A percentile compares a stretch with the other conserved stretches of the same genome.
These are phyloP conservation scores for Cladosporium sp. DNA, from an alignment of 2,329 filamentous ascomycete genomes.

Conservation along the genomic window DNA sequence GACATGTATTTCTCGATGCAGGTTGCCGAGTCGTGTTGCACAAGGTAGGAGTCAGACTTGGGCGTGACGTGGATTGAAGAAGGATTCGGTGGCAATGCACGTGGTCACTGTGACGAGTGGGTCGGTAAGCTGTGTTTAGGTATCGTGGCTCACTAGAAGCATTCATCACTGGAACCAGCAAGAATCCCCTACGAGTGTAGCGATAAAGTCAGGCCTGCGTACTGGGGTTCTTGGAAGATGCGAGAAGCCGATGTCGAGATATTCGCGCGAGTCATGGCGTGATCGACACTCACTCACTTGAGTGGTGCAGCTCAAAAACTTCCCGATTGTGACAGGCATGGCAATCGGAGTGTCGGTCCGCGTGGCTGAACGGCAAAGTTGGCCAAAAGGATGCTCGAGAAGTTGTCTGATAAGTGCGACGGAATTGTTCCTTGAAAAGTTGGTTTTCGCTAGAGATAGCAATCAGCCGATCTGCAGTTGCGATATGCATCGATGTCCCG, in stretches of 20 bases:
- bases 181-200: no score
- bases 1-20: not conserved
- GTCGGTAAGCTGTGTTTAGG: no score
- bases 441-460: not conserved
- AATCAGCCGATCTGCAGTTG: not conserved
- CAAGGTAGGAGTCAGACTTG: not conserved
- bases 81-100: no score
- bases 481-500: constrained; percentile 3
- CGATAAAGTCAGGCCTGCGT: not conserved
- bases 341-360: not conserved
- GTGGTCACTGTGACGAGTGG: no score
- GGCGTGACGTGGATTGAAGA: not conserved
- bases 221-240: not conserved
- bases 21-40: not conserved
- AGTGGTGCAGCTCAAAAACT: not conserved
- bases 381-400: not conserved
- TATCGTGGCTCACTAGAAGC: no score
- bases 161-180: no score
- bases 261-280: not conserved
- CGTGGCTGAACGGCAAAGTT: not conserved
- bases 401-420: not conserved
- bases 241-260: not conserved
- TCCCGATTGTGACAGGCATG: not conserved
- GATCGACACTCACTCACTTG: not conserved
- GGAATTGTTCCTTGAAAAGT: not conserved